Percentiles rank a stretch among this genome's conserved stretches.
Evolutionary conservation across 2,329 filamentous ascomycete species (phyloP).

Genomic region (Colletotrichum falcatum): DNA sequence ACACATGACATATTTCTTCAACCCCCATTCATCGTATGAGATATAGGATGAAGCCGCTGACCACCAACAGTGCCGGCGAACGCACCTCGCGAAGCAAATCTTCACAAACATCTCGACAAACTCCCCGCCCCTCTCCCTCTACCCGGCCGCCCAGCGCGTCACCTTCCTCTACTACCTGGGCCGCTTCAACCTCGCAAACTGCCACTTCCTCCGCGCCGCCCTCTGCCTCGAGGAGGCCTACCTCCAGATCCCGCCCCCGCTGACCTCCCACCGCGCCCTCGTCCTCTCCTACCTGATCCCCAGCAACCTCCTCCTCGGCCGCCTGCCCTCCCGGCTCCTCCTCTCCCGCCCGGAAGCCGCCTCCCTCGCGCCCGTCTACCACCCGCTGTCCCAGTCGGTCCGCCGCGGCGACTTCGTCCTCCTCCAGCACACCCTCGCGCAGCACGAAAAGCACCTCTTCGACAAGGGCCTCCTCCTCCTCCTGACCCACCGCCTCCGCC

Average conservation of each 20-base stretch:
- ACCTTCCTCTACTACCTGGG: conserved; percentile 96
- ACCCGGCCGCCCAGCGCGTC: conserved; percentile 87
- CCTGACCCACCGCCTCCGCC: conserved; percentile 80
- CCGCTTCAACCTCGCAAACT: conserved; percentile 87
- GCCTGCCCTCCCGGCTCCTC: conserved; percentile 78
- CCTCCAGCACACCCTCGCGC: conserved; percentile 77
- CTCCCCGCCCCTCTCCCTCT: conserved; percentile 83
- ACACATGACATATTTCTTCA: not conserved
- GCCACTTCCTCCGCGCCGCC: conserved; percentile 82
- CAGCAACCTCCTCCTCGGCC: conserved; percentile 84
- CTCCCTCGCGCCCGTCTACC: conserved; percentile 73
- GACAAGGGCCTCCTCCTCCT: conserved; percentile 80
- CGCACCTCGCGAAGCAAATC: conserved; percentile 85
- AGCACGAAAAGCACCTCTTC: conserved; percentile 79
- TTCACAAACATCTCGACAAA: conserved; percentile 89
- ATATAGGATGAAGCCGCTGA: conserved; percentile 24
- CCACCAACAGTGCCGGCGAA: conserved; percentile 75
- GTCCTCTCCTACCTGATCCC: conserved; percentile 89
- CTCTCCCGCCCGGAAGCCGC: conserved; percentile 77
- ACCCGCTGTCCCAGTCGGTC: conserved; percentile 79
- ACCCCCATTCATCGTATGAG: not conserved
- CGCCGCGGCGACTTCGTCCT: conserved; percentile 78
- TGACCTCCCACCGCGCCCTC: conserved; percentile 78
- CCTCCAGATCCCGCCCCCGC: conserved; percentile 70
- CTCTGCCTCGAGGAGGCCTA: conserved; percentile 84